phyloP scores from a whole-genome alignment of 306 rosid species.

The Rosa chinensis region DNA sequence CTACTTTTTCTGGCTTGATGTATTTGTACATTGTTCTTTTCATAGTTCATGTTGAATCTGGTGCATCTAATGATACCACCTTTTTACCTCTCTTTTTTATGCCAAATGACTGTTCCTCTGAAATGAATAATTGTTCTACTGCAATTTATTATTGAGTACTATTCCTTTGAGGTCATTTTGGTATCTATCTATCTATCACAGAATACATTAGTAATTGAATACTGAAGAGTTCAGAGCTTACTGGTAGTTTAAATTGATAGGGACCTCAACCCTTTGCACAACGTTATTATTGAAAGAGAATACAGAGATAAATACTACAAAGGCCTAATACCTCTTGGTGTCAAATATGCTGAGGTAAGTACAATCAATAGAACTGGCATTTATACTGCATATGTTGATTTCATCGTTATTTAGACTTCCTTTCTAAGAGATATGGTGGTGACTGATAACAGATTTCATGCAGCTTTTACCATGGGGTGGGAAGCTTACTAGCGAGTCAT shows the following conservation, averaged over 20 bases:
- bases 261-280: slow-evolving; percentile 93
- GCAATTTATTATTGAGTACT: neutral
- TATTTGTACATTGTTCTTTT: neutral
- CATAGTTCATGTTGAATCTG: neutral
- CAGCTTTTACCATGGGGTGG: slow-evolving; percentile 99
- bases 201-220: neutral
- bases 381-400: slow-evolving; percentile 2
- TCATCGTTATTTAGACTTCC: slow-evolving; percentile 13
- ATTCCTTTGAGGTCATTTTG: neutral
- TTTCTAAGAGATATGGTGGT: slow-evolving; percentile 38
- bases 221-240: slow-evolving; percentile 7
- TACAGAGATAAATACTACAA: slow-evolving; percentile 80
- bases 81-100: neutral
- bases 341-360: slow-evolving; percentile 72
- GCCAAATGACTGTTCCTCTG: neutral
- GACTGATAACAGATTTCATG: slow-evolving; percentile 66
- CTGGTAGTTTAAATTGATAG: slow-evolving; percentile 35
- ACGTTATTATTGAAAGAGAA: slow-evolving; percentile 52
- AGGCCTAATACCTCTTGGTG: slow-evolving; percentile 72
- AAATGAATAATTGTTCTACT: neutral
- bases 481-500: slow-evolving; percentile 85
- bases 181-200: neutral
- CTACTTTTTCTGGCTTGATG: neutral
- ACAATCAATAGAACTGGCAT: neutral
- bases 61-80: neutral